Evolutionary conservation across 305 asterid species (phyloP).

Genomic region (Solanum chacoense): DNA sequence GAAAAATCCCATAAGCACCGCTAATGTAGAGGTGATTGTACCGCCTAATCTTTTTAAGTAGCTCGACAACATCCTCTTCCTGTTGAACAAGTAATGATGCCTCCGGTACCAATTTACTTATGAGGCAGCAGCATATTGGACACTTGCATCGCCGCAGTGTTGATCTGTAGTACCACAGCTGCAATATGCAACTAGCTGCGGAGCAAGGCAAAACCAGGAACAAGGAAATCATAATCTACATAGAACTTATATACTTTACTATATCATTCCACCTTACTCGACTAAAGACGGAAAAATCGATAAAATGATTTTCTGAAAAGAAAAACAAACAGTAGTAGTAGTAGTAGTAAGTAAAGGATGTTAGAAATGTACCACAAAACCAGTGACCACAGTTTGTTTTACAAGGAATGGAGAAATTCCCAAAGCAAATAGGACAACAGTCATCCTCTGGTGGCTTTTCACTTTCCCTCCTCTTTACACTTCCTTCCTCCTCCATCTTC

Average conservation of each 20-base stretch:
- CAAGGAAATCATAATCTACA: neutral
- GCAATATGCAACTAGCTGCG: conserved; percentile 48
- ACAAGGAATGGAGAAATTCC: conserved; percentile 38
- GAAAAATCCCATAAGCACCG: conserved; percentile 27
- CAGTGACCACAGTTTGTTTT: conserved; percentile 63
- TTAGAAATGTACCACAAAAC: conserved; percentile 40
- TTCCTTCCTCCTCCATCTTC: conserved; percentile 4
- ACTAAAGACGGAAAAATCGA: neutral
- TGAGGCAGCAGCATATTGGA: conserved; percentile 41
- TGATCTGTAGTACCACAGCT: conserved; percentile 43
- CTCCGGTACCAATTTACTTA: conserved; percentile 38
- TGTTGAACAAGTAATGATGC: conserved; percentile 8
- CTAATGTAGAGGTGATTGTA: conserved; percentile 38
- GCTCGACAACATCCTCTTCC: conserved; percentile 21
- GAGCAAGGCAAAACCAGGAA: neutral
- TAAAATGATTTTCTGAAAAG: neutral
- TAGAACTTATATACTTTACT: neutral
- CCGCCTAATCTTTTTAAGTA: conserved; percentile 27
- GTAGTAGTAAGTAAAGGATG: neutral
- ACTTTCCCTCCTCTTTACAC: neutral
- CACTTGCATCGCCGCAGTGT: conserved; percentile 48
- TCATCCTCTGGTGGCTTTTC: conserved; percentile 38
- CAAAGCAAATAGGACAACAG: conserved; percentile 66
- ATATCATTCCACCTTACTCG: neutral
- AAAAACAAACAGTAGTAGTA: neutral